Base-by-base conservation (phyloP, 108 stramenopile species). In the Fragilariopsis cylindrus region DNA sequence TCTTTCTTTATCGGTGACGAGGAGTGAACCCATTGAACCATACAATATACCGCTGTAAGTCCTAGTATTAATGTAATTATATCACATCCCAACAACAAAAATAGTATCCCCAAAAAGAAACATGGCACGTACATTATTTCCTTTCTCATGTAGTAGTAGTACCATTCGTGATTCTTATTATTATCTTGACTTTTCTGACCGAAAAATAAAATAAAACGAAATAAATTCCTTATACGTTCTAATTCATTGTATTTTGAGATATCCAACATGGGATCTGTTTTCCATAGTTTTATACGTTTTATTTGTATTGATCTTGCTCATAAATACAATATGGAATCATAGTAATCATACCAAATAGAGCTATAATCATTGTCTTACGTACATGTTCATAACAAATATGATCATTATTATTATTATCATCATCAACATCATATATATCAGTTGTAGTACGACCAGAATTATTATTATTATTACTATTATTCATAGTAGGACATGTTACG, bases 1-100 rank as follows among this genome's bases (percentile, higher is more conserved):
- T 56, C 55, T 19, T 19, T 56, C 55, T 56, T n/a, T 19, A 56
- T 56, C 55, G 55, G 55, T 56, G 55, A n/a, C 55, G 55, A 11
- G 19, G 7, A 5, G 9, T 56, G 55, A 19, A 56, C 19, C 55
- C 55, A 56, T 56, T 56, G 7, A 5, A 11, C 55, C 55, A 11
- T 56, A 19, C 55, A 56, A 56, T 56, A 56, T 5, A 56, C 55
- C 11, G 55, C 55, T 19, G 1, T 19, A 56, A 19, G 19, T n/a
- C 7, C 55, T 8, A n/a, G 19, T 6, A 56, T 5, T 19, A 56
- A 19, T n/a, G 55, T 56, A n/a, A 56, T 56, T 56, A 11, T n/a
- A 11, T 6, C 55, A 56, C 55, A 56, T 56, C 19, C 55, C 55
- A n/a, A 56, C 16, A 5, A 56, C 55, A 56, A 1, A 0, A 56